Base-by-base conservation (phyloP, 176 grass and related monocot species). In the Oryza meyeriana region DNA sequence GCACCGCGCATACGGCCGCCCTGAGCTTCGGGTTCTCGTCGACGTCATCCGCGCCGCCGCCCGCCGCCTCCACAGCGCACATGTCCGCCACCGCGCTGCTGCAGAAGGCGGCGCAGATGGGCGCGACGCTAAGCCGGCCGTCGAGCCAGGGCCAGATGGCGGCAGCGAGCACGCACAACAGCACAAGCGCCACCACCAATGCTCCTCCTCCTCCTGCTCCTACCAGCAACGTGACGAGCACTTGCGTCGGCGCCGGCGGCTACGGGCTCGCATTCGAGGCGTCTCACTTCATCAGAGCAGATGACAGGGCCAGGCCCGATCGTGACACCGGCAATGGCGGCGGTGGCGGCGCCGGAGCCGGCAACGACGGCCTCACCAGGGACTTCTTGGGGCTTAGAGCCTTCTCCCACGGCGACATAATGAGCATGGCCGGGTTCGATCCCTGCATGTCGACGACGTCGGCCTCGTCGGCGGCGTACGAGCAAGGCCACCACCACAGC, bases 81-180 rank as follows among this genome's bases (percentile, higher is more conserved):
- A 95, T 99, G 97, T 99, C 97, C 26, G 97, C 97, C 8, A 99
- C 97, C n/a, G 97, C 97, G 7, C 81, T 99, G 83, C 84, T 99
- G 64, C 97, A 99, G 83, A 99, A 99, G 55, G 97, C 97, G 12
- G 93, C 97, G 61, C 91, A 94, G 93, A 94, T 99, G 97, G 97
- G 97, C 39, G 89, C 93, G 33, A 93, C 93, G 29, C 83, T 96
- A 41, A 95, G 93, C 72, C 83, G 94, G 31, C 91, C 85, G 72
- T 41, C 87, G 2, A 83, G 47, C 87, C 85, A 95, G 20, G 88
- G 85, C 61, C 93, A 92, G 52, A 99, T 94, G 97, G 97, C 20
- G 50, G 6, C 50, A 20, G 50, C 97, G 27, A 16, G 80, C 71
- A 75, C 45, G 31, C 84, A 88, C 39, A 88, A 88, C 39, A 88